Conservation (phyloP, 1,284 basidiomycete genomes). For the Trichosporon ovoides region DNA sequence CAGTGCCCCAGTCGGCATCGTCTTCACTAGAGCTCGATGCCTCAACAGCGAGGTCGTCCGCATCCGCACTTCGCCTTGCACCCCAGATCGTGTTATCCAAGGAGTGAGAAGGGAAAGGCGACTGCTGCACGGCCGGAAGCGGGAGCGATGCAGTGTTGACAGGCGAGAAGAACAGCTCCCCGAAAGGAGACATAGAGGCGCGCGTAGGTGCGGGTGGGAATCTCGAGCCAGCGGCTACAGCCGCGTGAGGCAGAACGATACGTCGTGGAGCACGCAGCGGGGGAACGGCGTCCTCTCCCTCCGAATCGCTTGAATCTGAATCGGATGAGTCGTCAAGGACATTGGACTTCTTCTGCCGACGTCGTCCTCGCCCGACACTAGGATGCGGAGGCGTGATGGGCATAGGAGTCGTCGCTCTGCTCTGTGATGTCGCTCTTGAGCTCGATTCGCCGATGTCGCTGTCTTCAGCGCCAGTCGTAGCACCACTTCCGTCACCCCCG, state of each 20-base stretch:
- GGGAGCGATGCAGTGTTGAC: slow-evolving; percentile 12
- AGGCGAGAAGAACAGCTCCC: slow-evolving; percentile 33
- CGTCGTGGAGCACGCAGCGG: slow-evolving; percentile 16
- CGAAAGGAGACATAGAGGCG: slow-evolving; percentile 25
- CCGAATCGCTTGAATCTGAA: slow-evolving; percentile 37
- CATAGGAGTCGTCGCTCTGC: slow-evolving; percentile 7
- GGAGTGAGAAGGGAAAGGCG: slow-evolving; percentile 45
- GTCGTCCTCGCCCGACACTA: neutral
- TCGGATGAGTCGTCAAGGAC: slow-evolving; percentile 36
- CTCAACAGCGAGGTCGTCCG: slow-evolving; percentile 22
- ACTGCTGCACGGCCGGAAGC: slow-evolving; percentile 21
- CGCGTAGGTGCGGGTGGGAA: slow-evolving; percentile 14
- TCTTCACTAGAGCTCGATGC: slow-evolving; percentile 42
- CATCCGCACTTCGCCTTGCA: slow-evolving; percentile 22
- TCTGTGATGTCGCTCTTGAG: slow-evolving; percentile 14
- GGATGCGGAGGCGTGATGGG: slow-evolving; percentile 7
- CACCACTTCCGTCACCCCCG: neutral
- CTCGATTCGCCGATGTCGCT: slow-evolving; percentile 9
- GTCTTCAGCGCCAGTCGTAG: slow-evolving; percentile 10
- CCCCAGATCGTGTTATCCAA: slow-evolving; percentile 46
- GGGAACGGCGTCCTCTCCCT: slow-evolving; percentile 25
- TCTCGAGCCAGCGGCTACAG: slow-evolving; percentile 8
- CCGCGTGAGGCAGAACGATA: slow-evolving; percentile 15
- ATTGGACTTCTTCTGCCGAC: slow-evolving; percentile 3
- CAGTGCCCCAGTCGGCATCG: slow-evolving; percentile 37